A percentile compares a stretch with the other conserved stretches of the same genome.
phyloP scores from a whole-genome alignment of 1,139 yeast genomes.

The Geotrichum aggregatum region DNA sequence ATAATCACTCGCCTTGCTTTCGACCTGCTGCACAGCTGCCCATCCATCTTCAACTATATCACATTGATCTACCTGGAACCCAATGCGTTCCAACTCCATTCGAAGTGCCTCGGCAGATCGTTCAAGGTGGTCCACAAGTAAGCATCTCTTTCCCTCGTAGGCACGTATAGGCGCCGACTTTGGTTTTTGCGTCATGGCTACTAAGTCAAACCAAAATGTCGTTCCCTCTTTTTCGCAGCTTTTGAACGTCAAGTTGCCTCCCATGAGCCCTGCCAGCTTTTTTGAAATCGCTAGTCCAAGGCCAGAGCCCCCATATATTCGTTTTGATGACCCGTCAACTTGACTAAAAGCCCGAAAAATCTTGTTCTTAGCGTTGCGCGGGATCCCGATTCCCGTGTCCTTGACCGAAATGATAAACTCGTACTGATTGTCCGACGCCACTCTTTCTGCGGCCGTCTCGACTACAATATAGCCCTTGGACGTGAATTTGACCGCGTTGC shows the following conservation, averaged over 20 bases:
- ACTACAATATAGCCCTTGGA: constrained; percentile 47
- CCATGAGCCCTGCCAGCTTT: constrained; percentile 56
- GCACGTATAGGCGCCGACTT: constrained; percentile 28
- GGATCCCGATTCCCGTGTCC: constrained; percentile 62
- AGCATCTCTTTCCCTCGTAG: constrained; percentile 34
- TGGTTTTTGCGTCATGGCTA: constrained; percentile 32
- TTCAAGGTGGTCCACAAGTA: constrained; percentile 41
- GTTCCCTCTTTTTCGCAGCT: constrained; percentile 53
- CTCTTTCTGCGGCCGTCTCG: constrained; percentile 40
- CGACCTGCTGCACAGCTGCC: constrained; percentile 1
- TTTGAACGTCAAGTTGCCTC: constrained; percentile 51
- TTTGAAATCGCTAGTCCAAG: constrained; percentile 58
- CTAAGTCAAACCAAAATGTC: constrained; percentile 46
- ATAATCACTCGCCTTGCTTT: constrained; percentile 6
- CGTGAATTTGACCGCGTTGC: constrained; percentile 57
- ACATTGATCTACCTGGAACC: constrained; percentile 39
- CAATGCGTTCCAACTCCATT: constrained; percentile 36
- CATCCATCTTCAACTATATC: constrained; percentile 17
- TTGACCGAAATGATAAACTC: constrained; percentile 47
- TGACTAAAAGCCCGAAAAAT: constrained; percentile 59
- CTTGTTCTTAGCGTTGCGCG: constrained; percentile 46
- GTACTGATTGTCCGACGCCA: constrained; percentile 40
- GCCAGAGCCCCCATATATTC: constrained; percentile 60
- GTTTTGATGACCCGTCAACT: constrained; percentile 55
- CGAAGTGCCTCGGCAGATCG: constrained; percentile 41